phyloP scores from a whole-genome alignment of 495 filamentous ascomycete species.

The Pseudomonodictys pantanalensis region DNA sequence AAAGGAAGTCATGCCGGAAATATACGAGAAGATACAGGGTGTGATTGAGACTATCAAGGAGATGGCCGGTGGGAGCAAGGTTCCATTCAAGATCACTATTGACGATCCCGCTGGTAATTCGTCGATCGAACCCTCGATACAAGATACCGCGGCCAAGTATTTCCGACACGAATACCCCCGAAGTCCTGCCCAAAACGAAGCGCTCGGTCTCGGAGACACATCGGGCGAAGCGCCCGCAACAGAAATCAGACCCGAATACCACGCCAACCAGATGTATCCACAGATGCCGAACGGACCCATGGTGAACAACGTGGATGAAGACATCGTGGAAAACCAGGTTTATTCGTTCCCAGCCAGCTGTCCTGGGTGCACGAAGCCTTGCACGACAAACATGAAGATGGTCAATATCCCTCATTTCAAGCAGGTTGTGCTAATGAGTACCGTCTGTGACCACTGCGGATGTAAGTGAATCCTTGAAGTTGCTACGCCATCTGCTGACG shows the following conservation, averaged over 20 bases:
- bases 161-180: constrained; percentile 74
- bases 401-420: constrained; percentile 97
- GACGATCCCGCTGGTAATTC: constrained; percentile 97
- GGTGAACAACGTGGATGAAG: constrained; percentile 50
- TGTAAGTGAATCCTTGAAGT: constrained; percentile 41
- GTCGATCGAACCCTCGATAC: constrained; percentile 84
- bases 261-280: constrained; percentile 37
- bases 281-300: constrained; percentile 38
- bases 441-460: constrained; percentile 83
- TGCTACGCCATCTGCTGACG: background rate
- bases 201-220: constrained; percentile 63
- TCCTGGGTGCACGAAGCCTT: constrained; percentile 80
- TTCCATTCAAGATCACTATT: constrained; percentile 82
- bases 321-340: constrained; percentile 83
- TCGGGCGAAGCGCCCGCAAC: constrained; percentile 29
- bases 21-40: constrained; percentile 69
- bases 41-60: constrained; percentile 66
- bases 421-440: constrained; percentile 87
- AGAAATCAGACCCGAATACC: constrained; percentile 41
- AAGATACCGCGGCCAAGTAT: constrained; percentile 71
- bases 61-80: constrained; percentile 69
- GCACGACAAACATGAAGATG: constrained; percentile 89
- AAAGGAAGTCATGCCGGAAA: constrained; percentile 68
- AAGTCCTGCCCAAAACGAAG: constrained; percentile 78
- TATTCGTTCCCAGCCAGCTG: constrained; percentile 89